Evolutionary conservation across 2,329 filamentous ascomycete species (phyloP).

Genomic region (Dactylellina drechsleri): DNA sequence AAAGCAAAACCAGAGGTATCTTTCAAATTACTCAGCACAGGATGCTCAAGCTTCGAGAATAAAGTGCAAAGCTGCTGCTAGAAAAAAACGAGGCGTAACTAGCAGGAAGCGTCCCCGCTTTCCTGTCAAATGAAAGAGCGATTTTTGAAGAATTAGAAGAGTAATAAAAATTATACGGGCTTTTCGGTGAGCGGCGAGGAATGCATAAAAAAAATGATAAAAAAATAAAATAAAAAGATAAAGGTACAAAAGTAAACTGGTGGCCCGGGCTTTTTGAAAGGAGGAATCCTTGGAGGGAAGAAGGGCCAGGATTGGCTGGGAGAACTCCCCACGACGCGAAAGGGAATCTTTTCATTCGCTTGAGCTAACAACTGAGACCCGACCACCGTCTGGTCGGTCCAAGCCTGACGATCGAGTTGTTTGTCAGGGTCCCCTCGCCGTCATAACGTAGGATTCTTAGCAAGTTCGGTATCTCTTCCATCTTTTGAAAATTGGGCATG

Average conservation of each 20-base stretch:
- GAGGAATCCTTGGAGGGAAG: slow-evolving; percentile 4
- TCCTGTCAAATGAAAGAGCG: too few relatives aligned
- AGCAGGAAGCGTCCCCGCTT: too few relatives aligned
- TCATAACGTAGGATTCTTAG: slow-evolving; percentile 25
- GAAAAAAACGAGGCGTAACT: too few relatives aligned
- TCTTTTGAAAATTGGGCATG: background rate
- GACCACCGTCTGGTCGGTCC: slow-evolving; percentile 2
- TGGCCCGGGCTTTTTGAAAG: slow-evolving; percentile 3
- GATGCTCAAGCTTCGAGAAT: too few relatives aligned
- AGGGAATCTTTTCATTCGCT: slow-evolving; percentile 40
- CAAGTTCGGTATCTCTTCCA: background rate
- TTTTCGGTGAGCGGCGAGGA: slow-evolving; percentile 3
- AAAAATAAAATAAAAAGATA: background rate
- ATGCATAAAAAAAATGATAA: background rate
- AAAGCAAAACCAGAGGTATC: too few relatives aligned
- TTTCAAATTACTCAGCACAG: too few relatives aligned
- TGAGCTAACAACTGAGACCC: background rate
- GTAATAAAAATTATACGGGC: background rate
- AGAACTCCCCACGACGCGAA: slow-evolving; percentile 38
- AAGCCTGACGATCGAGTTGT: slow-evolving; percentile 31
- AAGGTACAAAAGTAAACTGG: background rate
- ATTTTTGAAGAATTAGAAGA: too few relatives aligned
- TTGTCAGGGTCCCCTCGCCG: slow-evolving; percentile 30
- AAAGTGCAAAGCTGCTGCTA: too few relatives aligned
- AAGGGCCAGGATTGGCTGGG: slow-evolving; percentile 12